Evolutionary conservation across 805 yeast genomes (phyloP).

Genomic region (Jamesozyma jinghongensis): DNA sequence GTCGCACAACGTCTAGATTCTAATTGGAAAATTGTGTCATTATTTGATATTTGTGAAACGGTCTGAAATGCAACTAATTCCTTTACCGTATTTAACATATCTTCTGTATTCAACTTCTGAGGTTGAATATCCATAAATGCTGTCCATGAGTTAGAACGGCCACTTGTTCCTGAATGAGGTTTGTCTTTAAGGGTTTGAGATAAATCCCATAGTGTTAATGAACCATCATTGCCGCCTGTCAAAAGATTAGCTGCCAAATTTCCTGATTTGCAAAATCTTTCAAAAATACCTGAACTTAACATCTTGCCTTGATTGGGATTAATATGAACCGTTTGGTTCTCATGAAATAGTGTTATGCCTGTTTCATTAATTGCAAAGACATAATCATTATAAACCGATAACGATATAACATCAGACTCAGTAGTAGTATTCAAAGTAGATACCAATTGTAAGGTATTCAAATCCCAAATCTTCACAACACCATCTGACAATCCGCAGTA

Average conservation of each 20-base stretch:
- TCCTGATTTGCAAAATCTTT: conserved; percentile 18
- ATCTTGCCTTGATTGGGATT: conserved; percentile 47
- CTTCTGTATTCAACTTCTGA: conserved; percentile 41
- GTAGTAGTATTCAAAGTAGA: conserved; percentile 34
- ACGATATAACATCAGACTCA: conserved; percentile 46
- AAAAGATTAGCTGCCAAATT: conserved; percentile 38
- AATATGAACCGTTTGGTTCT: conserved; percentile 40
- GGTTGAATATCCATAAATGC: conserved; percentile 4
- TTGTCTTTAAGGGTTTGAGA: conserved; percentile 4
- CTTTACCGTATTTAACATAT: conserved; percentile 52
- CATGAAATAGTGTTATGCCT: conserved; percentile 39
- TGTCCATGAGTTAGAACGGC: neutral
- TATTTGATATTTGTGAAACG: conserved; percentile 45
- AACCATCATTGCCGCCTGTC: conserved; percentile 63
- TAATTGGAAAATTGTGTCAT: conserved; percentile 41
- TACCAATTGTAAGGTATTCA: conserved; percentile 66
- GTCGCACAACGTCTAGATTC: conserved; percentile 85
- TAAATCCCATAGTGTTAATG: conserved; percentile 63
- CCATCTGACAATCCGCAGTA: conserved; percentile 80
- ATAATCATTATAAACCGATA: conserved; percentile 24
- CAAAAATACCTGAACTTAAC: conserved; percentile 45
- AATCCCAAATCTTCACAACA: conserved; percentile 73
- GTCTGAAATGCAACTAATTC: conserved; percentile 63
- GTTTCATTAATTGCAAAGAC: conserved; percentile 32
- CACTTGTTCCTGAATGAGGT: neutral